phyloP scores from a whole-genome alignment of 2,329 filamentous ascomycete species.

The Trichoderma afroharzianum region DNA sequence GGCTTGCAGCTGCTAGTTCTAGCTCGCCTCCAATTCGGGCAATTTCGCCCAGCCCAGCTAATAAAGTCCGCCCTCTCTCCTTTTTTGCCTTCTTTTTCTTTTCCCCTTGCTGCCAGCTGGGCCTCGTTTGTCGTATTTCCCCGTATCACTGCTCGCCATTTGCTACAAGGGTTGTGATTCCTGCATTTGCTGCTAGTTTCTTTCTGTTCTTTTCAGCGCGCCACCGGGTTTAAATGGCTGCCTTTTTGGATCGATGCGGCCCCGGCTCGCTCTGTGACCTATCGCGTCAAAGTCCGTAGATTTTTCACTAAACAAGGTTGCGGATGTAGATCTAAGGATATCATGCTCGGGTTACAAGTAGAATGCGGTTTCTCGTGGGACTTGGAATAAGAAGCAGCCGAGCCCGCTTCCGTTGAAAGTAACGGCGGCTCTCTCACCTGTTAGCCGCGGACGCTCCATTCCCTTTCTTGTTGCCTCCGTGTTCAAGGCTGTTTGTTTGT shows the following conservation, averaged over 20 bases:
- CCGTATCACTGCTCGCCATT: slow-evolving; percentile 4
- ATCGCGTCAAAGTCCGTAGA: not conserved
- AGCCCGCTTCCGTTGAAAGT: not conserved
- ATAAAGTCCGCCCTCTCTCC: not conserved
- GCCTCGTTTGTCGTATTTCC: slow-evolving; percentile 2
- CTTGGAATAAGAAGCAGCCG: not conserved
- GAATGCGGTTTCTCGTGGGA: not conserved
- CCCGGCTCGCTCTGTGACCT: not conserved
- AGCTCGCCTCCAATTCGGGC: not conserved
- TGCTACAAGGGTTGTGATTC: not conserved
- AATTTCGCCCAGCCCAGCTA: not conserved
- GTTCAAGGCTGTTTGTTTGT: not conserved
- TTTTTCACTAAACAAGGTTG: not conserved
- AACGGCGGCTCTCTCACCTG: not conserved
- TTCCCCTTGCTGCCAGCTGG: not conserved
- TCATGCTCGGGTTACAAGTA: not conserved
- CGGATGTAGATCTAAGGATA: not conserved
- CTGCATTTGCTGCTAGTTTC: not conserved
- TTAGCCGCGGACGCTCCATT: not conserved
- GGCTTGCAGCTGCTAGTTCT: not conserved
- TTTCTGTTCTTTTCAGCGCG: not conserved
- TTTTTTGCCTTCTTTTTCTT: not conserved
- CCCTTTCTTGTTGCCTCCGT: no score
- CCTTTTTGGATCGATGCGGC: not conserved
- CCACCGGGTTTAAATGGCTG: not conserved